Percentiles rank a stretch among this genome's conserved stretches.
These are phyloP conservation scores for Cordyceps pruinosa DNA, from an alignment of 2,329 filamentous ascomycete genomes.

Conservation along the genomic window DNA sequence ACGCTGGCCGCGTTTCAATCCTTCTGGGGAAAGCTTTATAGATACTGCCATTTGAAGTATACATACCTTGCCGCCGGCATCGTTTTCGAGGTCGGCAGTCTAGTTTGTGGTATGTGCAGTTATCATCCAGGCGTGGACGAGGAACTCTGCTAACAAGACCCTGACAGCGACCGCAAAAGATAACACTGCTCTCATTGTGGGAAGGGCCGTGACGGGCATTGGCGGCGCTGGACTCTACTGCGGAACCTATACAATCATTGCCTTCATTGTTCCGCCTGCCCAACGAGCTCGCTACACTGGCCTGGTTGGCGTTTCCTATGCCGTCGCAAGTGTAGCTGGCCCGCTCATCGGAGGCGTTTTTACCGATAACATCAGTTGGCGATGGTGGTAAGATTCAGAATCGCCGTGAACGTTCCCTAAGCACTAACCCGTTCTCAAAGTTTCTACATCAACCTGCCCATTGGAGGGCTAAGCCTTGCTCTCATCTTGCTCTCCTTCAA, in stretches of 20 bases:
- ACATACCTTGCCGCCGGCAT: constrained; percentile 31
- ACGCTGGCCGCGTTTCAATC: constrained; percentile 22
- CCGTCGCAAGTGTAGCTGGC: constrained; percentile 18
- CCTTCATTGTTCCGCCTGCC: constrained; percentile 20
- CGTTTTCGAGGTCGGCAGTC: constrained; percentile 36
- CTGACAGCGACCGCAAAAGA: constrained; percentile 28
- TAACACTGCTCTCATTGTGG: constrained; percentile 36
- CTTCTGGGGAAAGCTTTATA: constrained; percentile 23
- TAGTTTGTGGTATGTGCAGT: constrained; percentile 27
- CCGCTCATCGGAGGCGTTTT: constrained; percentile 21
- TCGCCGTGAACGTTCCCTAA: neutral
- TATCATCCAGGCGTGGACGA: no score
- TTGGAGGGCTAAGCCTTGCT: constrained; percentile 12
- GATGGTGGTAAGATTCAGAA: neutral
- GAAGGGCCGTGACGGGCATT: constrained; percentile 38
- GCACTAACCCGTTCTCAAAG: neutral
- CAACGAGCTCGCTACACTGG: constrained; percentile 17
- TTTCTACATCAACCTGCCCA: constrained; percentile 23
- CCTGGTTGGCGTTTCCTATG: constrained; percentile 18
- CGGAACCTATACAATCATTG: constrained; percentile 38
- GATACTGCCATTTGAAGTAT: constrained; percentile 32
- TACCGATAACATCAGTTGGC: constrained; percentile 13
- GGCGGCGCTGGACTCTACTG: constrained; percentile 36
- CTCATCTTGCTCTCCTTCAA: constrained; percentile 26
- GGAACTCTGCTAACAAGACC: neutral